Percentiles rank a stretch among this genome's conserved stretches.
Conservation (phyloP, 805 yeast genomes). For the Candida ficus region DNA sequence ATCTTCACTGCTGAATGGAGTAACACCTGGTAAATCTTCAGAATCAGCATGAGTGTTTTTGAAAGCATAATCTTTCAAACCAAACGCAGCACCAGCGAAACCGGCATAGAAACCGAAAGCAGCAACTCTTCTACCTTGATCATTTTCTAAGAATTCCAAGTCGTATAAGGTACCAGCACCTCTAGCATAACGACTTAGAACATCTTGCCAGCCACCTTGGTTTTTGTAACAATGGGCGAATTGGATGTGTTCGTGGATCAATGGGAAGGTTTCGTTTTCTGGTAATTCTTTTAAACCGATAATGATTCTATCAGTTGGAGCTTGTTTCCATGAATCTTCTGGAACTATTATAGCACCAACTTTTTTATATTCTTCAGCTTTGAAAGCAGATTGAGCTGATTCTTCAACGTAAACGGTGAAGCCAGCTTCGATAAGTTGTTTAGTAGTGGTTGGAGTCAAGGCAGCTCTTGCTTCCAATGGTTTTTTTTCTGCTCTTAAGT, state of each 20-base stretch:
- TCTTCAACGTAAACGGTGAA: slow-evolving; percentile 87
- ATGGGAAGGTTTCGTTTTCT: slow-evolving; percentile 83
- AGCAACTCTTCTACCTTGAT: slow-evolving; percentile 96
- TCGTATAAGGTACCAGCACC: slow-evolving; percentile 93
- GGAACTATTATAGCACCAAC: slow-evolving; percentile 90
- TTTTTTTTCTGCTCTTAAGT: slow-evolving; percentile 94
- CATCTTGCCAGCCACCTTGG: slow-evolving; percentile 97
- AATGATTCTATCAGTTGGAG: slow-evolving; percentile 87
- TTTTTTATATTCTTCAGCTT: slow-evolving; percentile 64
- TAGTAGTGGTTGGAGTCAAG: slow-evolving; percentile 86
- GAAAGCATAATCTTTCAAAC: slow-evolving; percentile 90
- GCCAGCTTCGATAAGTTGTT: slow-evolving; percentile 78
- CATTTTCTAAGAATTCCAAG: slow-evolving; percentile 90
- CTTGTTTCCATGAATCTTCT: slow-evolving; percentile 86
- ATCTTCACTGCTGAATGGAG: slow-evolving; percentile 78
- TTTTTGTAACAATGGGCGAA: slow-evolving; percentile 98
- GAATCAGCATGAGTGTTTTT: slow-evolving; percentile 68
- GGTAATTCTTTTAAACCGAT: slow-evolving; percentile 95
- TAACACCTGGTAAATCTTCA: slow-evolving; percentile 71
- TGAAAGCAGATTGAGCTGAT: slow-evolving; percentile 77
- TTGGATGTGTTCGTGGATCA: slow-evolving; percentile 93
- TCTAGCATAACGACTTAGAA: slow-evolving; percentile 78
- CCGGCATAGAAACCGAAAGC: slow-evolving; percentile 99
- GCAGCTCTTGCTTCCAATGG: slow-evolving; percentile 98
- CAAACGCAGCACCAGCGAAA: slow-evolving; percentile 99